A percentile compares a stretch with the other conserved stretches of the same genome.
Conservation (phyloP, 139 green algal genomes). For the Yamagishiella unicocca region DNA sequence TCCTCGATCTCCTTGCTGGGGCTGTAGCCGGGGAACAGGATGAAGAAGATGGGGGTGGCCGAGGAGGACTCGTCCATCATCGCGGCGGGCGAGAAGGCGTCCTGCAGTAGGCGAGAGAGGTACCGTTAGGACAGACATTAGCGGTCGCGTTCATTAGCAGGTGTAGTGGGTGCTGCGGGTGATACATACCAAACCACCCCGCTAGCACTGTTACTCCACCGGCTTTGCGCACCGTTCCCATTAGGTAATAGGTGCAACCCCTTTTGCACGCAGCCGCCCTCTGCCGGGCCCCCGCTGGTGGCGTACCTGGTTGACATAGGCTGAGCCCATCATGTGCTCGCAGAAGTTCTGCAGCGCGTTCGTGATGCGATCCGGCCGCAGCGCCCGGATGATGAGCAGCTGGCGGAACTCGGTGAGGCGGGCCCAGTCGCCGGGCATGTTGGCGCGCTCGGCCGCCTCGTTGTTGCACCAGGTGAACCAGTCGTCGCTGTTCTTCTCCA, state of each 20-base stretch:
- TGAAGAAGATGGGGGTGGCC: slow-evolving; percentile 91
- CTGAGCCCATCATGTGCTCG: slow-evolving; percentile 68
- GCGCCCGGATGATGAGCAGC: slow-evolving; percentile 78
- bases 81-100: slow-evolving; percentile 76
- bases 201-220: no score
- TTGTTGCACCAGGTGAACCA: slow-evolving; percentile 84
- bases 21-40: slow-evolving; percentile 91
- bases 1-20: slow-evolving; percentile 90
- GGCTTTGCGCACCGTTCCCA: no score
- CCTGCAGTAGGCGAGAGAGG: slow-evolving; percentile 47
- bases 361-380: slow-evolving; percentile 87
- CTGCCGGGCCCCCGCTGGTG: no score
- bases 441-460: slow-evolving; percentile 73
- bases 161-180: no score
- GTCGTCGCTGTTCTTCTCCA: slow-evolving; percentile 89
- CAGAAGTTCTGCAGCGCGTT: slow-evolving; percentile 79
- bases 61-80: slow-evolving; percentile 81
- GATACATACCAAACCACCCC: no score
- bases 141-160: no score
- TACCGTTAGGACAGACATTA: no score
- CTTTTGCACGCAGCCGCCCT: no score
- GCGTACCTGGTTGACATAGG: slow-evolving; percentile 75
- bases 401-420: slow-evolving; percentile 81
- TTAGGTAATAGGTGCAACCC: no score
- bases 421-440: slow-evolving; percentile 85